A percentile compares a stretch with the other conserved stretches of the same genome.
phyloP scores from a whole-genome alignment of 2,329 filamentous ascomycete species.

The Colletotrichum simmondsii region DNA sequence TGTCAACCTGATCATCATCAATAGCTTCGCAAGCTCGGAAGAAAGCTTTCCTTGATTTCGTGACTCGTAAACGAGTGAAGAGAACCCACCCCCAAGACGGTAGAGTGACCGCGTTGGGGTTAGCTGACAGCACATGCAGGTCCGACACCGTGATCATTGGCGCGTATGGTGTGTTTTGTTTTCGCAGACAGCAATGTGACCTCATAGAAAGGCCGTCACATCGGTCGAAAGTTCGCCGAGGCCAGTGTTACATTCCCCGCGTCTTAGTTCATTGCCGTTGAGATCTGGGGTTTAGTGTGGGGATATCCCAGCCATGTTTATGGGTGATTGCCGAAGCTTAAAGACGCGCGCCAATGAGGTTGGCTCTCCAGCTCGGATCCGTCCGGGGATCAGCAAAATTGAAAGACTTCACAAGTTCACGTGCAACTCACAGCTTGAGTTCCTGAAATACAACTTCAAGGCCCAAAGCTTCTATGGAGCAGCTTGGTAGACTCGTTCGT shows the following conservation, averaged over 20 bases:
- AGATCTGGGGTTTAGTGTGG: conserved; percentile 31
- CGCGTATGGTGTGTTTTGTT: conserved; percentile 10
- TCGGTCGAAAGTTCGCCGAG: conserved; percentile 28
- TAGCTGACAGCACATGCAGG: conserved; percentile 17
- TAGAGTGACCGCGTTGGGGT: conserved; percentile 13
- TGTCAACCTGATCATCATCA: conserved; percentile 5
- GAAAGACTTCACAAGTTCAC: conserved; percentile 1
- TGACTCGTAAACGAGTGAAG: conserved; percentile 19
- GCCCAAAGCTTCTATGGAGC: neutral
- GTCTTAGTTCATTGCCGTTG: conserved; percentile 17
- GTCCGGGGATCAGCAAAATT: conserved; percentile 3
- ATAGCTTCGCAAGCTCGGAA: neutral
- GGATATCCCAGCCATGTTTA: conserved; percentile 9
- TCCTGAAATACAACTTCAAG: neutral
- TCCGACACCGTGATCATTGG: conserved; percentile 25
- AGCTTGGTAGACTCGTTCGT: too few species aligned
- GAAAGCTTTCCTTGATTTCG: conserved; percentile 16
- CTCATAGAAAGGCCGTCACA: conserved; percentile 22
- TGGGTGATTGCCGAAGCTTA: neutral
- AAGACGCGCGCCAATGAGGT: conserved; percentile 30
- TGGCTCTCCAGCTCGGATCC: neutral
- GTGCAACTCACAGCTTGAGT: conserved; percentile 4
- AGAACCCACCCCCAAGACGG: conserved; percentile 20
- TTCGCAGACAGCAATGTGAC: conserved; percentile 16
- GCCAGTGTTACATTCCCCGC: conserved; percentile 21